These are phyloP conservation scores for Flaveria sonorensis DNA, from an alignment of 129 eudicot genomes.

Conservation along the genomic window DNA sequence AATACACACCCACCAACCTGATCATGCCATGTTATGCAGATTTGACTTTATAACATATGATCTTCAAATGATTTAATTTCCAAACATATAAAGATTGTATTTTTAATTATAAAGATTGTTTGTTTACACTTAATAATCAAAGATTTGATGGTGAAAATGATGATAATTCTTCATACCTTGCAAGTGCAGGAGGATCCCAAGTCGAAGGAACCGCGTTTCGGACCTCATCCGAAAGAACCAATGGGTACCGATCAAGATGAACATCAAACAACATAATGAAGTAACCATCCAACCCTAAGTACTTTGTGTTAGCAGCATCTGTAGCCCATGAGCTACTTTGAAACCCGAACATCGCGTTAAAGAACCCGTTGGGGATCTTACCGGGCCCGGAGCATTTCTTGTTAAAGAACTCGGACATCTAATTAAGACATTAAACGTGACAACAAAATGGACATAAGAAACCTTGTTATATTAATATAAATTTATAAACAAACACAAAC, in stretches of 20 bases:
- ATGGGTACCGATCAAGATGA: constrained; percentile 79
- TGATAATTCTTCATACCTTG: constrained; percentile 49
- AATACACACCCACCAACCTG: constrained; percentile 28
- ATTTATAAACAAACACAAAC: neutral
- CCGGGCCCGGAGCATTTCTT: constrained; percentile 62
- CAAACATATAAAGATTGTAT: neutral
- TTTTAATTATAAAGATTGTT: too few relatives aligned
- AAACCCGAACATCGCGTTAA: constrained; percentile 80
- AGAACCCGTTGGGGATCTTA: constrained; percentile 80
- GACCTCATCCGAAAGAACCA: constrained; percentile 67
- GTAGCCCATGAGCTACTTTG: constrained; percentile 86
- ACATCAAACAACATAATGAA: constrained; percentile 59
- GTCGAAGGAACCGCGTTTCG: constrained; percentile 73
- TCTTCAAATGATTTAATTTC: neutral
- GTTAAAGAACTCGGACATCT: constrained; percentile 91
- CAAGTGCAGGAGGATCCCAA: constrained; percentile 91
- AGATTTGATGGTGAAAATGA: neutral
- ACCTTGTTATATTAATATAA: neutral
- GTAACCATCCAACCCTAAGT: constrained; percentile 83
- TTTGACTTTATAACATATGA: constrained; percentile 18
- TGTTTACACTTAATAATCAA: neutral
- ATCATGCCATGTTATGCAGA: constrained; percentile 21
- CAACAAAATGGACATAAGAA: neutral
- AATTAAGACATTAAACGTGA: neutral
- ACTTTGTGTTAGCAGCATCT: constrained; percentile 76